phyloP scores from a whole-genome alignment of 2,329 filamentous ascomycete species.

The Penicillium sp. region DNA sequence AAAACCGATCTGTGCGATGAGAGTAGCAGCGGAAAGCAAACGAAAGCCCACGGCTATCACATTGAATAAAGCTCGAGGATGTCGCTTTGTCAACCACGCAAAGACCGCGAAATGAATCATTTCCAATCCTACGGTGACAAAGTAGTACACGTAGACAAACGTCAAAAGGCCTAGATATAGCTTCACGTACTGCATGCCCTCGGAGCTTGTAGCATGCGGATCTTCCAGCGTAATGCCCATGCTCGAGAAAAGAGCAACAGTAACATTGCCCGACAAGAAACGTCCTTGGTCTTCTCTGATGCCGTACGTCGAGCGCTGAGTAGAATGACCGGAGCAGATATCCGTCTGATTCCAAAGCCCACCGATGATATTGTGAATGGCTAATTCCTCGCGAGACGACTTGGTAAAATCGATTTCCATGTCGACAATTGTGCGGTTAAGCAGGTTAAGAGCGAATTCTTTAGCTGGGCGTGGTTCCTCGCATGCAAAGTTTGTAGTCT shows the following conservation, averaged over 20 bases:
- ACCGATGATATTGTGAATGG: constrained; percentile 30
- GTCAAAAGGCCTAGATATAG: constrained; percentile 35
- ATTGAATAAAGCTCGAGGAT: constrained; percentile 20
- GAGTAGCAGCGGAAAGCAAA: constrained; percentile 25
- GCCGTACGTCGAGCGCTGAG: constrained; percentile 15
- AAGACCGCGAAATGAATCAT: constrained; percentile 37
- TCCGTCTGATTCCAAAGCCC: constrained; percentile 24
- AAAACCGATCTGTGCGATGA: constrained; percentile 29
- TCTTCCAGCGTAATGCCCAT: constrained; percentile 35
- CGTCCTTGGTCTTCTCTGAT: constrained; percentile 27
- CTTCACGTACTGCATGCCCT: constrained; percentile 28
- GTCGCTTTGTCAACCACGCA: constrained; percentile 25
- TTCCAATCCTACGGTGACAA: constrained; percentile 31
- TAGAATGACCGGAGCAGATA: constrained; percentile 25
- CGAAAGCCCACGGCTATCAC: constrained; percentile 26
- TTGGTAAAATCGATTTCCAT: constrained; percentile 39
- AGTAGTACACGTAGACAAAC: constrained; percentile 41
- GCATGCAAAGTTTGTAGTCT: constrained; percentile 38
- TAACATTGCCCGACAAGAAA: constrained; percentile 37
- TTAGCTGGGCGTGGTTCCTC: constrained; percentile 30
- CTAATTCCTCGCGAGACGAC: constrained; percentile 28
- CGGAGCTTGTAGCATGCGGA: constrained; percentile 24
- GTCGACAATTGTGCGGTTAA: constrained; percentile 35
- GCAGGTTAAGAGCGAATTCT: constrained; percentile 26
- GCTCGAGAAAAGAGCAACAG: constrained; percentile 37